A percentile compares a stretch with the other conserved stretches of the same genome.
These are phyloP conservation scores for Ormosia emarginata DNA, from an alignment of 306 rosid species.

Conservation along the genomic window DNA sequence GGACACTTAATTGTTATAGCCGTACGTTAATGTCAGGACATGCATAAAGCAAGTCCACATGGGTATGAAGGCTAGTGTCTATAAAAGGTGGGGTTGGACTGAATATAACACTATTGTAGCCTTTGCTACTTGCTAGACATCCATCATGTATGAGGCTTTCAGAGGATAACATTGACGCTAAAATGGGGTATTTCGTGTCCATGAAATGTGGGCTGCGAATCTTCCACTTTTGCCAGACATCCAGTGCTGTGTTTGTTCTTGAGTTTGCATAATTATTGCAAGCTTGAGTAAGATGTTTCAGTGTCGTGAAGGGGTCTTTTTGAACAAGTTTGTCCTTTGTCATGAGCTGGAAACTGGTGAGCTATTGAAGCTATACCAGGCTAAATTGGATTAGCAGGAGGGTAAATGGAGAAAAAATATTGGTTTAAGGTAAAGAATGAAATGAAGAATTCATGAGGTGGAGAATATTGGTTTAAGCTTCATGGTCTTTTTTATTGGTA, in stretches of 20 bases:
- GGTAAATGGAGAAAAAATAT: too few relatives aligned
- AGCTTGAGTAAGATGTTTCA: neutral
- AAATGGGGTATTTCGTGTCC: constrained; percentile 33
- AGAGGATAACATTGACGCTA: neutral
- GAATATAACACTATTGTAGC: neutral
- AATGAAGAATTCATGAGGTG: too few relatives aligned
- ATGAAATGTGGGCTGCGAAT: constrained; percentile 34
- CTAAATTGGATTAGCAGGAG: neutral
- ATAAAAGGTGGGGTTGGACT: constrained; percentile 11
- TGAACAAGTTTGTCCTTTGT: neutral
- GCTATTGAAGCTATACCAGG: neutral
- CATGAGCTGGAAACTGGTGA: neutral
- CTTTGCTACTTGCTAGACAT: neutral
- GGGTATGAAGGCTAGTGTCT: neutral
- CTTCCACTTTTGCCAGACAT: constrained; percentile 19
- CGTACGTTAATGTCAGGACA: neutral
- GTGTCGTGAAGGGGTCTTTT: neutral
- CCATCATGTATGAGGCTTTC: constrained; percentile 16
- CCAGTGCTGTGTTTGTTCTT: constrained; percentile 9
- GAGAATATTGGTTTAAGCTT: too few relatives aligned
- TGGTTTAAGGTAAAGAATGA: too few relatives aligned
- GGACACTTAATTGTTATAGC: neutral
- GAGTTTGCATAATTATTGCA: constrained; percentile 32
- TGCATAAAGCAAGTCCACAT: neutral
- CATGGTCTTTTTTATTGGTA: too few relatives aligned